Evolutionary conservation across 768 basidiomycete species (phyloP).

Genomic region (Suillus hirtellus): DNA sequence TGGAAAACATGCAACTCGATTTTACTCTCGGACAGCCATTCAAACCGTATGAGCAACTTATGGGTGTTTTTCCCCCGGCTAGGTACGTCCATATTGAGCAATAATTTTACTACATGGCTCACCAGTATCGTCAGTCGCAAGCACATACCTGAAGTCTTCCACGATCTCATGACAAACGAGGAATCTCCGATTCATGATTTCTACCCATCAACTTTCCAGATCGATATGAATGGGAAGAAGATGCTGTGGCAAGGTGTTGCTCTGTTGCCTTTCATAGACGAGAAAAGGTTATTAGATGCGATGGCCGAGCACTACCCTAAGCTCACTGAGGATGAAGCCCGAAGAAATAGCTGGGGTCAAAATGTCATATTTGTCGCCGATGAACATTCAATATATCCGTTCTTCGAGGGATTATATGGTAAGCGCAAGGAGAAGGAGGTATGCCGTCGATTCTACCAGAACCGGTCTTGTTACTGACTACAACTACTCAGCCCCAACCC

Average conservation of each 20-base stretch:
- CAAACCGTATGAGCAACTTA: conserved; percentile 95
- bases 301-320: conserved; percentile 67
- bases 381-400: conserved; percentile 83
- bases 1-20: conserved; percentile 73
- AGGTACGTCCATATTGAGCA: conserved; percentile 49
- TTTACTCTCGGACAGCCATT: conserved; percentile 87
- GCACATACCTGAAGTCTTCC: conserved; percentile 87
- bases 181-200: conserved; percentile 95
- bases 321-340: conserved; percentile 79
- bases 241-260: conserved; percentile 99
- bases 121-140: conserved; percentile 55
- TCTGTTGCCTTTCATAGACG: conserved; percentile 92
- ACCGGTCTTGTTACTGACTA: conserved; percentile 10
- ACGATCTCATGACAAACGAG: conserved; percentile 81
- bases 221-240: conserved; percentile 99
- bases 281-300: conserved; percentile 76
- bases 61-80: conserved; percentile 97
- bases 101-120: background rate
- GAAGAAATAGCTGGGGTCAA: conserved; percentile 83
- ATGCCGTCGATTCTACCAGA: conserved; percentile 24
- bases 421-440: conserved; percentile 82
- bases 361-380: conserved; percentile 82
- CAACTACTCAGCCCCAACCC: conserved; percentile 59
- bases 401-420: conserved; percentile 86
- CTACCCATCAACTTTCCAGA: conserved; percentile 88